Evolutionary conservation across 2,329 filamentous ascomycete species (phyloP), one percentile per base, ranked within the genome.

Genomic region (Biscogniauxia mediterranea): DNA sequence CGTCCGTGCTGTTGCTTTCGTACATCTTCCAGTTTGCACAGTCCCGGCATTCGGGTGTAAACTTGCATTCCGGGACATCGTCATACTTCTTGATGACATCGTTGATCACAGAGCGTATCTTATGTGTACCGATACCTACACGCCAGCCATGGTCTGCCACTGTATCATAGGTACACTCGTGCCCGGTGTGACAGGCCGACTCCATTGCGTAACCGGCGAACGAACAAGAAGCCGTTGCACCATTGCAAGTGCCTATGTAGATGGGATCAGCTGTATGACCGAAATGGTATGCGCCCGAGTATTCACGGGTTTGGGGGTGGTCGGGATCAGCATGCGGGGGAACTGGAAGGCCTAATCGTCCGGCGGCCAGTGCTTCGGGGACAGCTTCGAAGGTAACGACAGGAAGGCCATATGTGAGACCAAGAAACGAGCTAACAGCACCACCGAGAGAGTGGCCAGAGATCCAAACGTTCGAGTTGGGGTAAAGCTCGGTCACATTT

Each of bases 191-290:
- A 69, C 95, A 99, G n/a, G 89, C 83, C 13, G 92, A 90, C 76
- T 99, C 93, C 81, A 99, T 85, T 1, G 95, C 93, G 74, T 98
- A 99, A 0, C 95, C 95, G 1, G 88, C 94, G 70, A 96, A 88
- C 0, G 93, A 95, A 75, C 95, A 98, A 11, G 89, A 88, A 2
- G 94, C 93, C 1, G 91, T 93, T 2, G 91, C 92, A 32, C 91
- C 91, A 70, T 97, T 97, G 77, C 95, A 98, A 0, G 89, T 91
- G 32, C 95, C 95, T 79, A 97, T 93, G 71, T 89, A 99, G 38
- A 99, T 88, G 0, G 95, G 95, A 75, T 99, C 95, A 0, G 95
- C 95, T 0, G 93, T 98, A 71, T 98, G 93, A 3, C 95, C 95
- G 73, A 97, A 94, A 75, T 99, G 95, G 72, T 88, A 96, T 0